These are phyloP conservation scores for Trypanosoma boissoni DNA, from an alignment of 208 protist species.

Conservation along the genomic window DNA sequence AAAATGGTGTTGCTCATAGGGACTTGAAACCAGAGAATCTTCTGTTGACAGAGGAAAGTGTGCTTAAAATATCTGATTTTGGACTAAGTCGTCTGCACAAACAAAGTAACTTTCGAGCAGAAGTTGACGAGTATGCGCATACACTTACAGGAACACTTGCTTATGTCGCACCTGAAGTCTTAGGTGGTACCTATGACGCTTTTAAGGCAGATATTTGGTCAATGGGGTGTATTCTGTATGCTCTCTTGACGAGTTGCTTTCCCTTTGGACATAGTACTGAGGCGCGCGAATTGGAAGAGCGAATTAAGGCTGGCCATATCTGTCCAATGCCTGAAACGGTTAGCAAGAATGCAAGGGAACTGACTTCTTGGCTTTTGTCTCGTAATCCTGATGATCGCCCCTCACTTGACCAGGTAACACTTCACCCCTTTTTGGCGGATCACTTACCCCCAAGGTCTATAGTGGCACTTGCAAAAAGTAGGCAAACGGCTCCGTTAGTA, in stretches of 20 bases:
- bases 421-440: slow-evolving; percentile 61
- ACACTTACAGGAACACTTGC: slow-evolving; percentile 77
- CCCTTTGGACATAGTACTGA: slow-evolving; percentile 77
- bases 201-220: slow-evolving; percentile 88
- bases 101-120: slow-evolving; percentile 58
- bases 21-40: slow-evolving; percentile 96
- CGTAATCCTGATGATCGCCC: slow-evolving; percentile 51
- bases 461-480: slow-evolving; percentile 35
- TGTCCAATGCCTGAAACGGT: slow-evolving; percentile 51
- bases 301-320: slow-evolving; percentile 52
- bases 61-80: slow-evolving; percentile 89
- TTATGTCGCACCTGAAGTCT: slow-evolving; percentile 82
- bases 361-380: slow-evolving; percentile 66
- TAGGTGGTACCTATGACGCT: slow-evolving; percentile 73
- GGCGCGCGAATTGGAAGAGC: slow-evolving; percentile 39
- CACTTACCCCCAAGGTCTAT: slow-evolving; percentile 50
- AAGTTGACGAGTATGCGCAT: slow-evolving; percentile 64
- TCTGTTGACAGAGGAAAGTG: slow-evolving; percentile 65
- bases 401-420: slow-evolving; percentile 58
- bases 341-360: slow-evolving; percentile 48
- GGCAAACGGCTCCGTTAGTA: slow-evolving; percentile 28
- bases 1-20: slow-evolving; percentile 87
- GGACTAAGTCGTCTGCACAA: slow-evolving; percentile 81
- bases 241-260: slow-evolving; percentile 78
- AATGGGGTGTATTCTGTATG: slow-evolving; percentile 83